phyloP scores from a whole-genome alignment of 768 basidiomycete genomes.

The Imleria badia region DNA sequence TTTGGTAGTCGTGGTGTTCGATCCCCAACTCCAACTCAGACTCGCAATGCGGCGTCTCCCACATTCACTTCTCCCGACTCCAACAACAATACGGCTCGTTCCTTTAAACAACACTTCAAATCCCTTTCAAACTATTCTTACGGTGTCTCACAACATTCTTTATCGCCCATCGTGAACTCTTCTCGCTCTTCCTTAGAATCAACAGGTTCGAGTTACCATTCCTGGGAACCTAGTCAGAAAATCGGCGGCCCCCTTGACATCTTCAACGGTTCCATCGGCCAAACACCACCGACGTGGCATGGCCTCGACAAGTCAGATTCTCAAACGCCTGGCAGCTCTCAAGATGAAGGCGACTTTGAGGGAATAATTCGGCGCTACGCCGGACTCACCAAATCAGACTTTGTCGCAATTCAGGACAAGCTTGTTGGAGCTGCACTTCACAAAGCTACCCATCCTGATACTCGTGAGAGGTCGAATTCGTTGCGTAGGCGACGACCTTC shows the following conservation, averaged over 20 bases:
- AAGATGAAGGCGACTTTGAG: conserved; percentile 60
- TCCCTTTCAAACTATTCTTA: conserved; percentile 53
- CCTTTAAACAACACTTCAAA: conserved; percentile 51
- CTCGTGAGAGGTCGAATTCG: conserved; percentile 65
- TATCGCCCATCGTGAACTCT: conserved; percentile 70
- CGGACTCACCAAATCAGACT: conserved; percentile 70
- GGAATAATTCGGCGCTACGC: conserved; percentile 63
- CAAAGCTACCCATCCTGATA: conserved; percentile 56
- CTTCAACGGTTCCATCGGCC: conserved; percentile 49
- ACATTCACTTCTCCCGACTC: conserved; percentile 36
- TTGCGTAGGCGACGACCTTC: conserved; percentile 74
- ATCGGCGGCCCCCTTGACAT: conserved; percentile 53
- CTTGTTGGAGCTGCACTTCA: conserved; percentile 62
- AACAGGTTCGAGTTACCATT: conserved; percentile 83
- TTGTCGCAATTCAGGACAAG: conserved; percentile 72
- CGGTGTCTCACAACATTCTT: conserved; percentile 55
- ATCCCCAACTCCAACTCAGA: conserved; percentile 70
- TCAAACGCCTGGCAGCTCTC: conserved; percentile 48
- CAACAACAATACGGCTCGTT: conserved; percentile 43
- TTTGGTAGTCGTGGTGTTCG: conserved; percentile 43
- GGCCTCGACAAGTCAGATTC: conserved; percentile 57
- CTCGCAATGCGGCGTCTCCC: conserved; percentile 53
- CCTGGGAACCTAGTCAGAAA: conserved; percentile 61
- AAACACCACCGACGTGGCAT: conserved; percentile 60
- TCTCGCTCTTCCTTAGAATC: conserved; percentile 81